These are phyloP conservation scores for Leptomonas seymouri DNA, from an alignment of 208 protist species.

Conservation along the genomic window DNA sequence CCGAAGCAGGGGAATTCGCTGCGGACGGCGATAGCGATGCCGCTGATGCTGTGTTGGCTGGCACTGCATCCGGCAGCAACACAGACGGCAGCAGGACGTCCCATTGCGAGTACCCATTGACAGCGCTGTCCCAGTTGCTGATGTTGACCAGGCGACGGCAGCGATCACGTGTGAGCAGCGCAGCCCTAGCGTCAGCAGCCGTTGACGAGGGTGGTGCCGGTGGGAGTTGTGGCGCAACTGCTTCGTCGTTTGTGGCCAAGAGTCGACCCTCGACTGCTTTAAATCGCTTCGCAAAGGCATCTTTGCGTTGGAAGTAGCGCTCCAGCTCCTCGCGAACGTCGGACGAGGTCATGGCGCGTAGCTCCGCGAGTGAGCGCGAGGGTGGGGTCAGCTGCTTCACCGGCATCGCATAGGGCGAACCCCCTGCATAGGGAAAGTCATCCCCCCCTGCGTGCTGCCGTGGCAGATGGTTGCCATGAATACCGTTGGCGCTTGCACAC, in stretches of 20 bases:
- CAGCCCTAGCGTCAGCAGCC: neutral
- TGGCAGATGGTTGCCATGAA: neutral
- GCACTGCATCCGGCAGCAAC: slow-evolving; percentile 36
- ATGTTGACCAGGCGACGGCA: slow-evolving; percentile 58
- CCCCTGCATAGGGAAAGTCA: slow-evolving; percentile 29
- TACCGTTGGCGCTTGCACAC: neutral
- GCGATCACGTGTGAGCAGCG: slow-evolving; percentile 33
- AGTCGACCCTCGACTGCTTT: slow-evolving; percentile 9
- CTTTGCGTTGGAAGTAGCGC: slow-evolving; percentile 61
- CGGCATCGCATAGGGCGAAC: slow-evolving; percentile 34
- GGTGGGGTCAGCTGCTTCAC: slow-evolving; percentile 2
- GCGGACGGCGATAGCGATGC: neutral
- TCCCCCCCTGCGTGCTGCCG: neutral
- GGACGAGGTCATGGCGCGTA: slow-evolving; percentile 63
- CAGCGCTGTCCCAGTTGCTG: slow-evolving; percentile 45
- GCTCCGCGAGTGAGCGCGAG: slow-evolving; percentile 26
- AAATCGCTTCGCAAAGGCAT: slow-evolving; percentile 38
- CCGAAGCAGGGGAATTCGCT: neutral
- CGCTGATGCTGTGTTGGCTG: neutral
- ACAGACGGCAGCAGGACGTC: slow-evolving; percentile 70
- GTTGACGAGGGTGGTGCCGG: neutral
- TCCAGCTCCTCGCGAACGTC: slow-evolving; percentile 72
- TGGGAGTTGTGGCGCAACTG: neutral
- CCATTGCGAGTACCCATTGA: slow-evolving; percentile 18
- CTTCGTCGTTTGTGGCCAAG: neutral